Conservation (phyloP, 345 rosid genomes). For the Psidium guajava region DNA sequence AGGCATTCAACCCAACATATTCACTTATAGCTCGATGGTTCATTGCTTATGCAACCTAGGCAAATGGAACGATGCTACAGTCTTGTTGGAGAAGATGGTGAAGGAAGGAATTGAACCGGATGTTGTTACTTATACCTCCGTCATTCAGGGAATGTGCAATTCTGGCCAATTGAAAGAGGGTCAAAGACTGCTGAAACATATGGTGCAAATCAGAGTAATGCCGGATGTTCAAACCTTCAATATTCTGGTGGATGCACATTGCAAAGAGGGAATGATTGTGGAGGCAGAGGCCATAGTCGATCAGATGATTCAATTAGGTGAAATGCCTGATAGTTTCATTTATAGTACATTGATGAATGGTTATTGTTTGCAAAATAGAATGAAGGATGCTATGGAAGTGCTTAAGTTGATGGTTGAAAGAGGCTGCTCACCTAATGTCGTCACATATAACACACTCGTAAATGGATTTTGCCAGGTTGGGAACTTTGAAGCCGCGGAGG, state of each 20-base stretch:
- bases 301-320: not conserved
- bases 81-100: not conserved
- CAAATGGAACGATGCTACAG: not conserved
- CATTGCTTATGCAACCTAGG: not conserved
- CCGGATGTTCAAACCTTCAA: not conserved
- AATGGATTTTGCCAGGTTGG: not conserved
- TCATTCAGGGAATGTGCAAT: not conserved
- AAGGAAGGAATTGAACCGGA: not conserved
- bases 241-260: not conserved
- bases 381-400: not conserved
- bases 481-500: not conserved
- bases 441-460: not conserved
- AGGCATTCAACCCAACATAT: not conserved
- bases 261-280: not conserved
- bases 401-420: not conserved
- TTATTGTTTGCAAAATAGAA: not conserved
- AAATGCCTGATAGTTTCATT: fast-evolving
- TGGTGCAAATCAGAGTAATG: not conserved
- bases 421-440: not conserved
- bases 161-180: not conserved
- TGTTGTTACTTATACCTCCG: not conserved
- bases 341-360: not conserved
- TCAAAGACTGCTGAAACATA: not conserved
- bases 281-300: not conserved
- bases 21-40: not conserved